Conservation (phyloP, 495 filamentous ascomycete genomes). For the Trichoderma gamsii region DNA sequence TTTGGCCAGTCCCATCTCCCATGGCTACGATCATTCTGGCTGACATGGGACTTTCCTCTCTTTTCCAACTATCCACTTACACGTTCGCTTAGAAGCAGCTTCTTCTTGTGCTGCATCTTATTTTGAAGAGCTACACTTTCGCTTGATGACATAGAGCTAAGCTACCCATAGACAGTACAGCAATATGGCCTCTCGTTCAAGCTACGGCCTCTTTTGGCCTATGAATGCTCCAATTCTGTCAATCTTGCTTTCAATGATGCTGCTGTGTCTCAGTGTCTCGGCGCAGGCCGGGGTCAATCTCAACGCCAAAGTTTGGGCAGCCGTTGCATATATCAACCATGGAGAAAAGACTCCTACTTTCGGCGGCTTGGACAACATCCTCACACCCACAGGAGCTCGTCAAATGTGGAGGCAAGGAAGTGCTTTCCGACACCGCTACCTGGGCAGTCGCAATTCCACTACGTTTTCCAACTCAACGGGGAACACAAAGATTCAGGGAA, state of each 20-base stretch:
- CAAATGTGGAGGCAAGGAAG: conserved; percentile 34
- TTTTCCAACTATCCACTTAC: too few species aligned
- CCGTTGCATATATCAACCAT: conserved; percentile 34
- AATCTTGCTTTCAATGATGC: background rate
- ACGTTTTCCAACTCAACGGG: conserved; percentile 18
- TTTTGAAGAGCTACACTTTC: too few species aligned
- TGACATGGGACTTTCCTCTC: background rate
- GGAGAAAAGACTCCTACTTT: conserved; percentile 37
- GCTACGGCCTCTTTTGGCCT: background rate
- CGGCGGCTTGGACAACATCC: conserved; percentile 17
- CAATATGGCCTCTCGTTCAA: background rate
- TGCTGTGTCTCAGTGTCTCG: conserved; percentile 11
- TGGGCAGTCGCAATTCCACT: conserved; percentile 22
- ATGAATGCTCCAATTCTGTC: background rate
- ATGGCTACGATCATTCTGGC: background rate
- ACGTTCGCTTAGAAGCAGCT: too few species aligned
- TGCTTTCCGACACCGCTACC: conserved; percentile 33
- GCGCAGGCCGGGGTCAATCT: conserved; percentile 22
- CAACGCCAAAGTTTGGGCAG: conserved; percentile 40
- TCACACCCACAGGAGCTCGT: conserved; percentile 40
- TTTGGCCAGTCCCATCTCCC: background rate
- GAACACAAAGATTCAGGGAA: conserved; percentile 29
- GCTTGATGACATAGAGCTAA: background rate
- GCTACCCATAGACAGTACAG: background rate
- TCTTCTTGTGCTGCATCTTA: too few species aligned